Evolutionary conservation across 2,329 filamentous ascomycete genomes (phyloP).

Genomic region (Aspergillus chevalieri): DNA sequence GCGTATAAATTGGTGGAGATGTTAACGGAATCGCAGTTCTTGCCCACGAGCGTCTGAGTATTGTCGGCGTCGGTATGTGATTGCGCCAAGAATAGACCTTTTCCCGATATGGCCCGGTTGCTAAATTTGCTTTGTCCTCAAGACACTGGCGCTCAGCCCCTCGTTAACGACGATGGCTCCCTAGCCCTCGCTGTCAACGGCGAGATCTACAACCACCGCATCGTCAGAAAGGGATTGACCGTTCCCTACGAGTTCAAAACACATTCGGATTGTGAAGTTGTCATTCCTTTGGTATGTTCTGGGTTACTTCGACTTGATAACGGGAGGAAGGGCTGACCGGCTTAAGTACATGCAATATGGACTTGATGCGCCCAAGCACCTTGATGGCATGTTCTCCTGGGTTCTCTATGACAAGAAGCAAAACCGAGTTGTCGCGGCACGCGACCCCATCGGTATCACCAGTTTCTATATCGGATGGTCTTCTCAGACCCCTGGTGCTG

Average conservation of each 20-base stretch:
- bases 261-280: conserved; percentile 96
- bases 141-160: conserved; percentile 93
- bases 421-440: conserved; percentile 85
- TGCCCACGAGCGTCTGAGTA: conserved; percentile 94
- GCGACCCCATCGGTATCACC: conserved; percentile 94
- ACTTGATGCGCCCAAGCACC: conserved; percentile 81
- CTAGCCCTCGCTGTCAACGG: conserved; percentile 96
- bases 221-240: conserved; percentile 81
- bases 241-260: conserved; percentile 94
- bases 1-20: conserved; percentile 1
- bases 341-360: conserved; percentile 82
- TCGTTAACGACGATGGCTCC: conserved; percentile 82
- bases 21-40: conserved; percentile 57
- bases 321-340: conserved; percentile 12
- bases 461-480: conserved; percentile 95
- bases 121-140: conserved; percentile 7
- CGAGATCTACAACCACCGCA: conserved; percentile 99
- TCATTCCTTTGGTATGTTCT: conserved; percentile 82
- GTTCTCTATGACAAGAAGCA: conserved; percentile 94
- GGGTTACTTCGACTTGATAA: neutral
- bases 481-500: conserved; percentile 71
- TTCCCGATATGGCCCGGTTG: neutral
- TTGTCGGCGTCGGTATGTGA: conserved; percentile 83
- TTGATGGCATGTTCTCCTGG: conserved; percentile 99
- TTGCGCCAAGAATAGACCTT: neutral